Evolutionary conservation across 2,329 filamentous ascomycete species (phyloP), one percentile per base, ranked within the genome.

Genomic region (Aspergillus fischeri): DNA sequence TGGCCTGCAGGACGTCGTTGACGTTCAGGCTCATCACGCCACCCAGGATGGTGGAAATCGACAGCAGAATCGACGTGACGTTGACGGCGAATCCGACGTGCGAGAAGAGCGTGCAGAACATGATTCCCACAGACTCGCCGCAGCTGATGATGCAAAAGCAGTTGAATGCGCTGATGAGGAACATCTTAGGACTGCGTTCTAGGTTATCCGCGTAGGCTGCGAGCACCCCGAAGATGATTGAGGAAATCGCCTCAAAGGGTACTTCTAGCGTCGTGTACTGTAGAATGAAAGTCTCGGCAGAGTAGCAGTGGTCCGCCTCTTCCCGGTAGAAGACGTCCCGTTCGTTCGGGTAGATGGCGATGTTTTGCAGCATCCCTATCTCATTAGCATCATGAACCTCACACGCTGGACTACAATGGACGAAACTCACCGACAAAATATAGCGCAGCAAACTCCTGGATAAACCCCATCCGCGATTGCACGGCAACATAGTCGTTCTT

Each of bases 71-170:
- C 0, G 83, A 86, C 61, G 87, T 90, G 55, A 90, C 74, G 63
- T 90, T 91, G 57, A 92, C 84, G 0, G 88, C 87, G 69, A 92
- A 92, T 1, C 89, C 89, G 0, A 87, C 89, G 67, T 92, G 88
- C 35, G 77, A 75, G 69, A 91, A 89, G 8, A 92, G 75, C 0
- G 88, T 91, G 74, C 91, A 91, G 78, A 92, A 92, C 75, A 91
- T 85, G 67, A 92, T 91, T 0, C 89, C 89, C 1, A 92, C 67
- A 53, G 85, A 88, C 76, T 92, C 89, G 27, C 89, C 89, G 65
- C 87, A 91, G 54, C 79, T 87, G 17, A 90, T 86, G 54, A 92
- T 83, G 62, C 85, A 88, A 67, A 92, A 91, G 61, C 85, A 86
- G 63, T 87, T 84, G 72, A 88, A 90, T 2, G 84, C 80, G 52